Conservation (phyloP, 768 basidiomycete genomes). For the Cytidiella melzeri region DNA sequence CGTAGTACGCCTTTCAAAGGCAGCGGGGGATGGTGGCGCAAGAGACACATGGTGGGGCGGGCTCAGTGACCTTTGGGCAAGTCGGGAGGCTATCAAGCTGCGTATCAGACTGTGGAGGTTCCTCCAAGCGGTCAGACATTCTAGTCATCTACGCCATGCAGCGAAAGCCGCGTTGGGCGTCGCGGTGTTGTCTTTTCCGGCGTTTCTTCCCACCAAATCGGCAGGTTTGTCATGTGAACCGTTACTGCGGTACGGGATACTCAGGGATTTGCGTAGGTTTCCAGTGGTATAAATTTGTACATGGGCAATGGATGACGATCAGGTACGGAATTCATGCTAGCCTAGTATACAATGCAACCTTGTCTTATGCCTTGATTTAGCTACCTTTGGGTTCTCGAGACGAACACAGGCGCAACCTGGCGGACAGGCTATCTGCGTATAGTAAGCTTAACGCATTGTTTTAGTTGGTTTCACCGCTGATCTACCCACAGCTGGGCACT, state of each 20-base stretch:
- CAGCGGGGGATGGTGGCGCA: background rate
- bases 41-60: background rate
- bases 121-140: slow-evolving; percentile 29
- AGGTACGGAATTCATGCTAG: slow-evolving; percentile 16
- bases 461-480: no score
- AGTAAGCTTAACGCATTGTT: slow-evolving; percentile 27
- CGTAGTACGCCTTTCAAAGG: slow-evolving; percentile 1
- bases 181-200: slow-evolving; percentile 35
- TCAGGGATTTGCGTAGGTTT: slow-evolving; percentile 22
- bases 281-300: slow-evolving; percentile 31
- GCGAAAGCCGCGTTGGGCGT: slow-evolving; percentile 41
- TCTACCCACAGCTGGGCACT: slow-evolving; percentile 23
- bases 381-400: slow-evolving; percentile 46
- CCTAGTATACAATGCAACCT: no score
- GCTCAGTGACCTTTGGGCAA: background rate
- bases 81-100: slow-evolving; percentile 14
- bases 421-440: slow-evolving; percentile 39
- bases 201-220: slow-evolving; percentile 33
- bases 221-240: slow-evolving; percentile 23
- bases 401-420: slow-evolving; percentile 48
- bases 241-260: background rate
- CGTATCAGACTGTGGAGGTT: slow-evolving; percentile 30
- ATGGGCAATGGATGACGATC: slow-evolving; percentile 46
- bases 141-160: slow-evolving; percentile 39
- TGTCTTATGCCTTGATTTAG: slow-evolving; percentile 10